Conservation (phyloP, 305 asterid genomes). For the Fraxinus floribunda region DNA sequence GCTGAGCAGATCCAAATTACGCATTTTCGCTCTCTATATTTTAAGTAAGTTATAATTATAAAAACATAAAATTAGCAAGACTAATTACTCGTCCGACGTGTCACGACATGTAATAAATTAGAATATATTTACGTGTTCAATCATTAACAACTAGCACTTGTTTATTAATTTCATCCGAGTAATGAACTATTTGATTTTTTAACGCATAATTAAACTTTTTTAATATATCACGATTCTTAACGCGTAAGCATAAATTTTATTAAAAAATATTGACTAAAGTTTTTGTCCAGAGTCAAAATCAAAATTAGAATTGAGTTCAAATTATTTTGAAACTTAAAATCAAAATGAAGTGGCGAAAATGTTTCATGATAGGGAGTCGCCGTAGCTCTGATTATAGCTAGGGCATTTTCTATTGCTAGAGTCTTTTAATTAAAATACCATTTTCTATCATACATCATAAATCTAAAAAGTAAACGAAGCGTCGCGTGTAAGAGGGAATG, state of each 20-base stretch:
- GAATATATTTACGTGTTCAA: neutral
- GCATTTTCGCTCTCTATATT: too few relatives aligned
- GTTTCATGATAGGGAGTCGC: too few relatives aligned
- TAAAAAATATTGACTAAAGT: neutral
- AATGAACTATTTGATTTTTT: neutral
- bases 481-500: too few relatives aligned
- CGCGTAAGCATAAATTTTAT: neutral
- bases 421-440: too few relatives aligned
- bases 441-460: too few relatives aligned
- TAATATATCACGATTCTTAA: neutral
- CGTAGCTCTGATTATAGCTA: too few relatives aligned
- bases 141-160: neutral
- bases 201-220: neutral
- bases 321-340: neutral
- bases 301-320: neutral
- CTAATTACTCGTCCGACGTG: neutral
- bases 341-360: neutral
- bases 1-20: too few relatives aligned
- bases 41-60: too few relatives aligned
- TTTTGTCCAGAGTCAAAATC: neutral
- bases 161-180: neutral
- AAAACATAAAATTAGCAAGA: neutral
- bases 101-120: neutral
- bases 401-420: too few relatives aligned
- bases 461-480: too few relatives aligned